Conservation (phyloP, 257 asterid species). For the Paraleonurus japonicus region DNA sequence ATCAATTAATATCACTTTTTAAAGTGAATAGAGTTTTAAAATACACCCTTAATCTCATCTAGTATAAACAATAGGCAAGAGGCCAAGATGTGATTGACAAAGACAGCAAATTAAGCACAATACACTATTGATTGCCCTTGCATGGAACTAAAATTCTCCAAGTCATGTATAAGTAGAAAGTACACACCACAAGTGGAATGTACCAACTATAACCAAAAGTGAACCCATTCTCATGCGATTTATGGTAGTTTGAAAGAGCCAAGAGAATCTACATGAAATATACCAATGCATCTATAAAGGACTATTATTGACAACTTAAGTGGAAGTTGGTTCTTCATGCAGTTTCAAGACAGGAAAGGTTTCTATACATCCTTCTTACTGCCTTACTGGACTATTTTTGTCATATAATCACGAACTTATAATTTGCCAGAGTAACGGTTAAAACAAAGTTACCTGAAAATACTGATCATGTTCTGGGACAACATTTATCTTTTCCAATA, state of each 20-base stretch:
- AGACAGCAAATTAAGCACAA: background rate
- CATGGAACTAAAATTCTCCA: background rate
- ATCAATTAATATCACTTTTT: too few species aligned
- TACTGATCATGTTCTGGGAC: constrained; percentile 92
- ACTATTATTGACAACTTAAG: background rate
- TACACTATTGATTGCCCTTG: background rate
- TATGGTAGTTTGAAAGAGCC: background rate
- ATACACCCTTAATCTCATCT: background rate
- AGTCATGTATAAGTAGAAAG: background rate
- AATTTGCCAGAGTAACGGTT: background rate
- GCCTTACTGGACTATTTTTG: background rate
- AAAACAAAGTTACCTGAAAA: constrained; percentile 62
- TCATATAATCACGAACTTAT: background rate
- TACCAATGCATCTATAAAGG: background rate
- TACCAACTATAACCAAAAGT: background rate
- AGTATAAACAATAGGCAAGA: background rate
- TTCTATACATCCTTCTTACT: background rate
- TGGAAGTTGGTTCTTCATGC: constrained; percentile 5
- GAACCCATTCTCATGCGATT: background rate
- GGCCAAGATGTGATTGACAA: background rate
- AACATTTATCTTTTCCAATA: constrained; percentile 72
- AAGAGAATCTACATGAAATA: background rate
- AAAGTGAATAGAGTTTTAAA: too few species aligned
- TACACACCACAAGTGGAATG: background rate
- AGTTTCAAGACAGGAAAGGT: background rate